Base-by-base conservation (phyloP, 208 protist species). In the Histomonas meleagridis region DNA sequence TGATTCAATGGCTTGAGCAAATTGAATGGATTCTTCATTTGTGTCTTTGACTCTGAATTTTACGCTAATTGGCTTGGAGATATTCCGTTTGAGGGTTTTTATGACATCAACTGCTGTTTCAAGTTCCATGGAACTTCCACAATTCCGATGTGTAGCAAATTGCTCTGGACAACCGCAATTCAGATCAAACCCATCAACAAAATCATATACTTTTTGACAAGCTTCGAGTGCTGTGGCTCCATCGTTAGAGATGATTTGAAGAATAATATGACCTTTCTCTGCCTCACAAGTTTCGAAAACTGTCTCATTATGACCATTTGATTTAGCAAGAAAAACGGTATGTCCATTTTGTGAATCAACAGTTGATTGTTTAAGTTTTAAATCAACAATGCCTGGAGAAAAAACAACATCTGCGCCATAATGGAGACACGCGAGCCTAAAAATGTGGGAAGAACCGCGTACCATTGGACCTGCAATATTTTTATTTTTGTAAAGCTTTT, bases 1-100 rank as follows among this genome's bases (percentile, higher is more conserved):
- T 5, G 23, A 18, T 12, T 51, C 76, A 12, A 86, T 55, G 1
- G 76, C 76, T 86, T 86, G 23, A 55, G 76, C 76, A 55, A 86
- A 86, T 86, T 86, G 76, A 55, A 86, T 51, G 7, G 76, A 55
- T 55, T 86, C 32, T 86, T 86, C 76, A 55, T 40, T n/a, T 86
- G 23, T 40, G 14, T 32, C 9, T 32, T 26, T 43, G 55, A 86
- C 46, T 28, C 76, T 46, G 16, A 86, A 51, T 86, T 86, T 86
- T 0, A 86, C 76, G 3, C 40, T 53, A 46, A 86, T 28, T 53
- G 76, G 76, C 14, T 51, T n/a, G 4, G 46, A 18, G 0, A n/a
- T 51, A 49, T 86, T 86, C 46, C 43, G 23, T 32, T 32, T 55
- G 26, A 86, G 76, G 23, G n/a, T 40, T 38, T 86, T 86, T 23